phyloP scores from a whole-genome alignment of 2,329 filamentous ascomycete genomes.

The Phialophora macrospora region DNA sequence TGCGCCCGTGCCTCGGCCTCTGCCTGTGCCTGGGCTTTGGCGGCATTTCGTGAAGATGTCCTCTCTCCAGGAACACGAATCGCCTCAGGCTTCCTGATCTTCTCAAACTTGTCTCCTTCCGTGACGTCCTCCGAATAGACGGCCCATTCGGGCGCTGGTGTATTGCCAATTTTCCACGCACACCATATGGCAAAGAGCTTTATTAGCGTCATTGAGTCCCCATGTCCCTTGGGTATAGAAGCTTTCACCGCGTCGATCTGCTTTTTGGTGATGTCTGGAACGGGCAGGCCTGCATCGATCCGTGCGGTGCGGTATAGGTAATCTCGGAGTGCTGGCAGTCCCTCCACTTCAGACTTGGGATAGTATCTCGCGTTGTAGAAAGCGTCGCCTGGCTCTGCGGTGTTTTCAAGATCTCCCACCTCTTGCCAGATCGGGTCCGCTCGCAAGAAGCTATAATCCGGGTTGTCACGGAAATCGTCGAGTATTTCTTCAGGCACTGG shows the following conservation, averaged over 20 bases:
- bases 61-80: conserved; percentile 44
- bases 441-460: conserved; percentile 58
- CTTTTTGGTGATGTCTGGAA: conserved; percentile 65
- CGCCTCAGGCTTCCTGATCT: conserved; percentile 35
- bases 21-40: conserved; percentile 34
- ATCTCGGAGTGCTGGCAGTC: conserved; percentile 62
- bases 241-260: conserved; percentile 64
- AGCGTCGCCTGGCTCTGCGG: conserved; percentile 56
- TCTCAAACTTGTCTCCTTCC: conserved; percentile 32
- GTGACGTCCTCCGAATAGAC: conserved; percentile 59
- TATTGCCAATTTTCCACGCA: conserved; percentile 70
- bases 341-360: conserved; percentile 65
- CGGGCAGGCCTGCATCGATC: conserved; percentile 62
- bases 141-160: conserved; percentile 66
- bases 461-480: conserved; percentile 60
- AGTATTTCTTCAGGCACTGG: conserved; percentile 64
- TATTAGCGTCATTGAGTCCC: conserved; percentile 65
- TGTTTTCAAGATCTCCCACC: conserved; percentile 59
- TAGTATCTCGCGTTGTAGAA: conserved; percentile 67
- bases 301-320: conserved; percentile 68
- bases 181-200: conserved; percentile 68
- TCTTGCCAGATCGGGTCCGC: conserved; percentile 63
- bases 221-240: conserved; percentile 66
- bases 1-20: conserved; percentile 15
- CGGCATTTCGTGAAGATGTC: conserved; percentile 50